phyloP scores from a whole-genome alignment of 176 grass and related monocot species.

The Oryza officinalis region DNA sequence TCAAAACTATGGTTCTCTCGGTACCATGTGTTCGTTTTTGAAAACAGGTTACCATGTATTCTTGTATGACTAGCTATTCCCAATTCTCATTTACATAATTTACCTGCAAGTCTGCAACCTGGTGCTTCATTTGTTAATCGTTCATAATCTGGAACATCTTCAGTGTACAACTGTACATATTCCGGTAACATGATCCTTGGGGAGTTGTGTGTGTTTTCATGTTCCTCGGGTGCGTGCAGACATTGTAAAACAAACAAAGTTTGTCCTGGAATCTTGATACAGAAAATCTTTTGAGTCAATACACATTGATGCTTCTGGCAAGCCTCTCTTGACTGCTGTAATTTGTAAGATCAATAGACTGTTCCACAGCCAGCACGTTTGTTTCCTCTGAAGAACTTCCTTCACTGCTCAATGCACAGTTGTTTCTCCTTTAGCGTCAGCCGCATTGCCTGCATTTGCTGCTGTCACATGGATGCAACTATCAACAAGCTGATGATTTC shows the following conservation, averaged over 20 bases:
- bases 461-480: neutral
- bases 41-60: neutral
- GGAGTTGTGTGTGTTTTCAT: too few species aligned
- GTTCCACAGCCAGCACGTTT: neutral
- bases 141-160: neutral
- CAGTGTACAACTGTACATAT: neutral
- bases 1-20: neutral
- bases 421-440: neutral
- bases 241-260: neutral
- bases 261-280: neutral
- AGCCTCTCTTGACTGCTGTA: neutral
- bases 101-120: neutral
- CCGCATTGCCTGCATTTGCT: neutral
- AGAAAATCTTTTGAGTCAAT: neutral
- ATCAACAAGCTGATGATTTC: neutral
- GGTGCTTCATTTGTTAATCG: neutral
- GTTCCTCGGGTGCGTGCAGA: neutral
- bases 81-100: neutral
- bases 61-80: neutral
- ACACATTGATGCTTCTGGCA: neutral
- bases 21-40: neutral
- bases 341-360: neutral
- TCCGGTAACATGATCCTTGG: constrained; percentile 13
- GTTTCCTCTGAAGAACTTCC: constrained; percentile 14
- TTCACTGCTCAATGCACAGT: constrained; percentile 32